phyloP scores from a whole-genome alignment of 2,329 filamentous ascomycete genomes.

The Trichophyton simii region DNA sequence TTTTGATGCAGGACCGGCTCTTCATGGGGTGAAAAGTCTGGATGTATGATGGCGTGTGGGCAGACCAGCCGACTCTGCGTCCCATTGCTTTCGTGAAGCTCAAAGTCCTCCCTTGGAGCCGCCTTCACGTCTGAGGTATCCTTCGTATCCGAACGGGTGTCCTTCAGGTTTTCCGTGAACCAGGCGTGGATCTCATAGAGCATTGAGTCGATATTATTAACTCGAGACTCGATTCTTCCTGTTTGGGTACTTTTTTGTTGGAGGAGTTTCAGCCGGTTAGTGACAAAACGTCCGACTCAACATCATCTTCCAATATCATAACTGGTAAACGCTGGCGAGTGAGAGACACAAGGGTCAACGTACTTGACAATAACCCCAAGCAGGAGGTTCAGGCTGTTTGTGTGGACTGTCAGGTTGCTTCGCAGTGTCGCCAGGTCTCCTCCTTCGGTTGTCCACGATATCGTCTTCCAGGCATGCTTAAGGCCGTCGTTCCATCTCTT shows the following conservation, averaged over 20 bases:
- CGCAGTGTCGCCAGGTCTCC: background rate
- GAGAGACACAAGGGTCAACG: background rate
- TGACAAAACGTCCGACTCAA: no score
- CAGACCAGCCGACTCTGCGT: background rate
- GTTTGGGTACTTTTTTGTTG: background rate
- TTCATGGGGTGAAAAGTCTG: background rate
- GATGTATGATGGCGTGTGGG: background rate
- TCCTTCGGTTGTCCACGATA: background rate
- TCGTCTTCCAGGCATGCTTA: background rate
- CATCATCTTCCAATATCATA: background rate
- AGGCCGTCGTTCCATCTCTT: background rate
- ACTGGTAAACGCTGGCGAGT: background rate
- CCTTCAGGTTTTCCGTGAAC: background rate
- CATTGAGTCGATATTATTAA: background rate
- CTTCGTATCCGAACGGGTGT: background rate
- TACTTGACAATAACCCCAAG: conserved; percentile 1
- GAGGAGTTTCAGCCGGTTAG: background rate
- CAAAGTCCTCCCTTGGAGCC: background rate
- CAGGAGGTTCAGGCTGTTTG: background rate
- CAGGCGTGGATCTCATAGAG: conserved; percentile 5
- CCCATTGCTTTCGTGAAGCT: background rate
- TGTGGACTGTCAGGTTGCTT: background rate
- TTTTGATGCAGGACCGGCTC: background rate
- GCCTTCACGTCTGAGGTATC: background rate
- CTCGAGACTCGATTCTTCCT: background rate